Percentiles rank a stretch among this genome's conserved stretches.
These are phyloP conservation scores for Penicillium manginii DNA, from an alignment of 495 filamentous ascomycete genomes.

Conservation along the genomic window DNA sequence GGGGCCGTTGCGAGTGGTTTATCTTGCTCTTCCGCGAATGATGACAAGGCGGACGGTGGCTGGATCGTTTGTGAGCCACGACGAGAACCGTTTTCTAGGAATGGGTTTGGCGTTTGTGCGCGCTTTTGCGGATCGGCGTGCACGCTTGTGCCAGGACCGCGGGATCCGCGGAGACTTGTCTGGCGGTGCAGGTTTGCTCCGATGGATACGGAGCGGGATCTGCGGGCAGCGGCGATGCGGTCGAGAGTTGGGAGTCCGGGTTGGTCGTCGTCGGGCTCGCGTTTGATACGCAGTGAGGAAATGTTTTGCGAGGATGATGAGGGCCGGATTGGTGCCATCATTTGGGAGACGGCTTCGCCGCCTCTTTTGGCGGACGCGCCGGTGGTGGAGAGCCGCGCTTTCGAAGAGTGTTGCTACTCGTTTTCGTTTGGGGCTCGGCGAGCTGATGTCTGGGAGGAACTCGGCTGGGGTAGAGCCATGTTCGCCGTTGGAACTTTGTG, in stretches of 20 bases:
- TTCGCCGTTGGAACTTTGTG: constrained; percentile 26
- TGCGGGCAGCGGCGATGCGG: constrained; percentile 29
- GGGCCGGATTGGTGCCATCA: constrained; percentile 52
- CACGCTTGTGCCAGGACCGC: constrained; percentile 10
- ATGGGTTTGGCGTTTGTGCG: constrained; percentile 32
- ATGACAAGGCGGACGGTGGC: constrained; percentile 21
- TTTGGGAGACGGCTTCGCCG: constrained; percentile 58
- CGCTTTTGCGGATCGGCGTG: constrained; percentile 32
- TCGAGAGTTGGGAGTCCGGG: constrained; percentile 38
- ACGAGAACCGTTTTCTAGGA: constrained; percentile 26
- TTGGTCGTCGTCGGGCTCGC: constrained; percentile 42
- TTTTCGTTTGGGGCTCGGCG: constrained; percentile 57
- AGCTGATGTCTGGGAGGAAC: constrained; percentile 47
- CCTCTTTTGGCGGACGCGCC: constrained; percentile 56
- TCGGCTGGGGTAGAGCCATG: constrained; percentile 32
- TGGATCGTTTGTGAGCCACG: constrained; percentile 19
- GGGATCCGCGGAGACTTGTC: constrained; percentile 19
- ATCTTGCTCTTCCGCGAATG: constrained; percentile 20
- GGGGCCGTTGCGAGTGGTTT: constrained; percentile 10
- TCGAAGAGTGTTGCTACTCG: constrained; percentile 61
- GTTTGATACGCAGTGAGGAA: constrained; percentile 41
- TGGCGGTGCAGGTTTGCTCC: constrained; percentile 37
- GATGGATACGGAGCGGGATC: constrained; percentile 44
- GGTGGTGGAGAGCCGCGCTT: constrained; percentile 59
- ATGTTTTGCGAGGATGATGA: constrained; percentile 40